Evolutionary conservation across 352 stramenopile species (phyloP).

Genomic region (Phytopythium oedochilum): DNA sequence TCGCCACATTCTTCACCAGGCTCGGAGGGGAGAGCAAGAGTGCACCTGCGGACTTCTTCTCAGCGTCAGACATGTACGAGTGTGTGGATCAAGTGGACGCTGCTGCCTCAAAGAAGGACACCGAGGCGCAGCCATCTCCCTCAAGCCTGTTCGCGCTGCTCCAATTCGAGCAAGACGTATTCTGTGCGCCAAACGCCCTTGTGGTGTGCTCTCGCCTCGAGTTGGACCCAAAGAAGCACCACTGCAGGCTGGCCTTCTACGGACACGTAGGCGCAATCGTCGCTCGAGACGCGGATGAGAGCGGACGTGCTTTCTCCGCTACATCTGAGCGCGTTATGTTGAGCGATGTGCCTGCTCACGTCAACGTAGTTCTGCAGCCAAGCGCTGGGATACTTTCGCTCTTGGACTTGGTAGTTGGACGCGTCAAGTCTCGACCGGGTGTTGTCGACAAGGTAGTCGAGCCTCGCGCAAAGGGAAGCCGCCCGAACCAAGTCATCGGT

Average conservation of each 20-base stretch:
- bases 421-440: conserved; percentile 54
- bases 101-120: background rate
- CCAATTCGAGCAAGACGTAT: conserved; percentile 61
- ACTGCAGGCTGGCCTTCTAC: conserved; percentile 75
- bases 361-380: too few relatives aligned
- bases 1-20: conserved; percentile 52
- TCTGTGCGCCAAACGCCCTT: conserved; percentile 42
- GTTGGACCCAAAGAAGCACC: conserved; percentile 47
- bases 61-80: conserved; percentile 33
- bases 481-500: conserved; percentile 35
- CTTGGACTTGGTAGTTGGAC: conserved; percentile 38
- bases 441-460: conserved; percentile 51
- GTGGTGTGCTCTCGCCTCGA: conserved; percentile 78
- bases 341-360: background rate
- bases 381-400: conserved; percentile 6
- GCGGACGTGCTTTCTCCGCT: background rate
- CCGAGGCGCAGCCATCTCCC: background rate
- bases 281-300: conserved; percentile 11
- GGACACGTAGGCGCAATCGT: conserved; percentile 43
- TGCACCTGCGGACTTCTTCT: conserved; percentile 19
- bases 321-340: background rate
- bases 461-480: conserved; percentile 5
- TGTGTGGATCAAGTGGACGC: conserved; percentile 28
- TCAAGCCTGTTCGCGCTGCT: conserved; percentile 47
- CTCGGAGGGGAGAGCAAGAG: conserved; percentile 3